Conservation (phyloP, 1,139 yeast genomes). For the Debaryomyces fabryi region DNA sequence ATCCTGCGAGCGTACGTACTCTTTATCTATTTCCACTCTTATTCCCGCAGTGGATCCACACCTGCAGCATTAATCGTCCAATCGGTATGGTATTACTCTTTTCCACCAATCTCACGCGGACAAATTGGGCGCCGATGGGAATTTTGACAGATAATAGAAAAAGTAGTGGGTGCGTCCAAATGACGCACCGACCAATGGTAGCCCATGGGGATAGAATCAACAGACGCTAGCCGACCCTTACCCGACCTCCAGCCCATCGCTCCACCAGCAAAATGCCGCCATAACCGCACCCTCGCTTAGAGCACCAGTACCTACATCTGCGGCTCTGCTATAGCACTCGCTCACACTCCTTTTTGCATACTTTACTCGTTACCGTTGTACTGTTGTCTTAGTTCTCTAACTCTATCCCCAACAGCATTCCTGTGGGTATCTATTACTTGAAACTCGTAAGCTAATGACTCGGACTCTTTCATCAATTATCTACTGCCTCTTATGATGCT, state of each 20-base stretch:
- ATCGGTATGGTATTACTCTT: neutral
- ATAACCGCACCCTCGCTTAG: conserved; percentile 1
- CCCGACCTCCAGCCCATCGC: neutral
- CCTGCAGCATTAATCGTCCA: conserved; percentile 1
- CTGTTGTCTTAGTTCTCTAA: neutral
- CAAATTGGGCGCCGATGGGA: neutral
- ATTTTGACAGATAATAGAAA: conserved; percentile 1
- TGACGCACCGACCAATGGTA: neutral
- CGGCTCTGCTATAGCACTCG: neutral
- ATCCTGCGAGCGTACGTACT: neutral
- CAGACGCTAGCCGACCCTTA: neutral
- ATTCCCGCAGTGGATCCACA: neutral
- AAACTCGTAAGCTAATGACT: no score
- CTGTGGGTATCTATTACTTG: neutral
- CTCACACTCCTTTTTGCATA: conserved; percentile 1
- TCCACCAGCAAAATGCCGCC: neutral
- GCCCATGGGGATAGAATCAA: neutral
- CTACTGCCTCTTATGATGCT: no score
- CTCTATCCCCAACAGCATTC: neutral
- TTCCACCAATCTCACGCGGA: neutral
- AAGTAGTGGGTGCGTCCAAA: conserved; percentile 1
- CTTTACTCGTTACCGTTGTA: neutral
- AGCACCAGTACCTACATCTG: neutral
- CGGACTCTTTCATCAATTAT: no score
- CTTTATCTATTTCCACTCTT: neutral